Percentiles rank a stretch among this genome's conserved stretches.
phyloP scores from a whole-genome alignment of 2,329 filamentous ascomycete genomes.

The Pyrenophora teres region DNA sequence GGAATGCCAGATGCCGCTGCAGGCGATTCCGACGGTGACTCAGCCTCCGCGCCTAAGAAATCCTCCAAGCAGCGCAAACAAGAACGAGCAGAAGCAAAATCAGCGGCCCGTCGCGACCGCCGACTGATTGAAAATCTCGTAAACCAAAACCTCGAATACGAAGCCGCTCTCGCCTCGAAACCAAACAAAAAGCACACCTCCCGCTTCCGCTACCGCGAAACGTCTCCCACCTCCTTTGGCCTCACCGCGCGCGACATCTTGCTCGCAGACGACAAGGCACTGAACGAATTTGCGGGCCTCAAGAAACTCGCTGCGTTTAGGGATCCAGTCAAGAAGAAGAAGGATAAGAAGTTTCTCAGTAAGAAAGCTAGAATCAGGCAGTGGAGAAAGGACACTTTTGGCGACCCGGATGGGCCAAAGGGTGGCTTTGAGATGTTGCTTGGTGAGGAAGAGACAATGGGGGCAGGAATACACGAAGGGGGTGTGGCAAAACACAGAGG shows the following conservation, averaged over 20 bases:
- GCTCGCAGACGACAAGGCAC: constrained; percentile 79
- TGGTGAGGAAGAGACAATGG: constrained; percentile 15
- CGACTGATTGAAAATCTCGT: constrained; percentile 84
- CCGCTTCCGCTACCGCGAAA: constrained; percentile 90
- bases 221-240: constrained; percentile 86
- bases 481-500: background rate
- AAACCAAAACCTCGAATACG: constrained; percentile 77
- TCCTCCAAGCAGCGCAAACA: constrained; percentile 53
- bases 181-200: constrained; percentile 51
- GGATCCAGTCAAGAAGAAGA: constrained; percentile 84
- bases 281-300: constrained; percentile 89
- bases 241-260: constrained; percentile 90
- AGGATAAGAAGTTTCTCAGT: constrained; percentile 83
- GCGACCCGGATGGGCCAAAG: constrained; percentile 59
- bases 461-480: background rate
- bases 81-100: constrained; percentile 63
- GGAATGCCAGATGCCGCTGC: constrained; percentile 53
- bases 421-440: constrained; percentile 46
- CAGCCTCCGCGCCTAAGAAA: constrained; percentile 45
- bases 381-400: constrained; percentile 77
- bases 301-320: constrained; percentile 94
- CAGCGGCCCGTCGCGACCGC: constrained; percentile 77
- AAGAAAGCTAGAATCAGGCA: constrained; percentile 91
- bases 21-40: constrained; percentile 38
- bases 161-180: constrained; percentile 63